These are phyloP conservation scores for Anastatica hierochuntica DNA, from an alignment of 345 rosid genomes.

Conservation along the genomic window DNA sequence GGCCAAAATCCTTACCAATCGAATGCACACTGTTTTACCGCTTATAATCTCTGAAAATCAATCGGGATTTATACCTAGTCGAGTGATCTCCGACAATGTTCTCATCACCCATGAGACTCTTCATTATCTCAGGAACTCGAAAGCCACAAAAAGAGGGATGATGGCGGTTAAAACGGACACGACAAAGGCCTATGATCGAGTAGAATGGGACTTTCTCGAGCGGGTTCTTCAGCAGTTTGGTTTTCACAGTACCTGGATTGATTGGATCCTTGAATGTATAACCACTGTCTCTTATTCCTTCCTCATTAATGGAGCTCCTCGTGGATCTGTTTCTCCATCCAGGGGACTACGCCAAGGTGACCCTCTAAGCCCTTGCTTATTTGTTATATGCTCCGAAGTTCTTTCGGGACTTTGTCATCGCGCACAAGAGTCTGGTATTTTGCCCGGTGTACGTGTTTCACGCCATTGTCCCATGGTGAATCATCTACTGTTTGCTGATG, in stretches of 20 bases:
- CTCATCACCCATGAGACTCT: too few relatives aligned
- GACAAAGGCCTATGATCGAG: not conserved
- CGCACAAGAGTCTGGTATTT: not conserved
- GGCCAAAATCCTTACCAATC: too few relatives aligned
- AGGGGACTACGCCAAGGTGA: not conserved
- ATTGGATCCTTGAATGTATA: not conserved
- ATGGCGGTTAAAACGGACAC: not conserved
- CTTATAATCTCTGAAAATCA: too few relatives aligned
- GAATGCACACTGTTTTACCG: too few relatives aligned
- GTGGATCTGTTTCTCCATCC: not conserved
- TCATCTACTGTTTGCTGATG: too few relatives aligned
- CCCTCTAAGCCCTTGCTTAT: not conserved
- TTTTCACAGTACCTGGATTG: not conserved
- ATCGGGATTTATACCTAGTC: too few relatives aligned
- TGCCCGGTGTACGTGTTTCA: too few relatives aligned
- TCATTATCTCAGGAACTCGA: too few relatives aligned
- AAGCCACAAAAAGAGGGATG: not conserved
- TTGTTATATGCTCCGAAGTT: not conserved
- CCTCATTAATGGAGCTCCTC: not conserved
- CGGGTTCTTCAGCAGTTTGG: not conserved
- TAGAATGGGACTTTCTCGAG: not conserved
- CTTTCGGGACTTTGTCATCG: not conserved
- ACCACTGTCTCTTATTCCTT: not conserved
- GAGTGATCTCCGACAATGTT: not conserved
- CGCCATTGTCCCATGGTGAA: too few relatives aligned